A percentile compares a stretch with the other conserved stretches of the same genome.
Evolutionary conservation across 1,139 yeast species (phyloP).

Genomic region (Saccharomyces hybrid): DNA sequence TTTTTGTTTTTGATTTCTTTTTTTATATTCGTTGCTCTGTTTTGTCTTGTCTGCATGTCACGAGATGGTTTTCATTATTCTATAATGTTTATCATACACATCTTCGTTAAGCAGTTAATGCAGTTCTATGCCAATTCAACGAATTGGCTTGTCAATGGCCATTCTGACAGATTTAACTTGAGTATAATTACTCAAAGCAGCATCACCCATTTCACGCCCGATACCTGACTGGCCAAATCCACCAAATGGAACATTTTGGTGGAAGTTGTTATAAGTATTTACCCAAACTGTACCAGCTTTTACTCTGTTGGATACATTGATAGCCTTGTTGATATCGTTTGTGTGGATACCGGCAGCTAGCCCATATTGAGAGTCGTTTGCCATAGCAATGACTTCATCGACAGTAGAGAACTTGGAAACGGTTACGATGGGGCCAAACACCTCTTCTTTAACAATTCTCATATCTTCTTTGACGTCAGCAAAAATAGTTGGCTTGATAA

Average conservation of each 20-base stretch:
- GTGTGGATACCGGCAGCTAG: slow-evolving; percentile 72
- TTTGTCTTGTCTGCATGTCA: background rate
- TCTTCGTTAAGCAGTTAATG: background rate
- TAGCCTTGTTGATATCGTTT: slow-evolving; percentile 46
- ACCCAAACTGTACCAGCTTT: slow-evolving; percentile 63
- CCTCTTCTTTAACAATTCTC: slow-evolving; percentile 68
- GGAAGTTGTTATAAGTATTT: slow-evolving; percentile 57
- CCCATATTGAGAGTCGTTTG: slow-evolving; percentile 61
- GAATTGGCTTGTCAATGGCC: slow-evolving; percentile 21
- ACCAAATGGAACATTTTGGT: slow-evolving; percentile 48
- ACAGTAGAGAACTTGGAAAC: slow-evolving; percentile 55
- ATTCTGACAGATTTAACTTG: slow-evolving; percentile 52
- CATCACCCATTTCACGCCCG: slow-evolving; percentile 69
- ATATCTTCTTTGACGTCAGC: slow-evolving; percentile 62
- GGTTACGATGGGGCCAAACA: slow-evolving; percentile 75
- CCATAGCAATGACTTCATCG: slow-evolving; percentile 54
- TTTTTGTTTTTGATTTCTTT: slow-evolving; percentile 5
- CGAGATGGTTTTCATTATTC: background rate
- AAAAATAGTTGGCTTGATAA: slow-evolving; percentile 70
- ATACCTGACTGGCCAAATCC: slow-evolving; percentile 64
- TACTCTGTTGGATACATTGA: slow-evolving; percentile 52
- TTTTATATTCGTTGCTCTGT: slow-evolving; percentile 3
- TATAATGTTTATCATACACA: slow-evolving; percentile 1
- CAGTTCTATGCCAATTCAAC: slow-evolving; percentile 5
- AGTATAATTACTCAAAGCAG: slow-evolving; percentile 58